Evolutionary conservation across 306 rosid species (phyloP).

Genomic region (Acacia confusa): DNA sequence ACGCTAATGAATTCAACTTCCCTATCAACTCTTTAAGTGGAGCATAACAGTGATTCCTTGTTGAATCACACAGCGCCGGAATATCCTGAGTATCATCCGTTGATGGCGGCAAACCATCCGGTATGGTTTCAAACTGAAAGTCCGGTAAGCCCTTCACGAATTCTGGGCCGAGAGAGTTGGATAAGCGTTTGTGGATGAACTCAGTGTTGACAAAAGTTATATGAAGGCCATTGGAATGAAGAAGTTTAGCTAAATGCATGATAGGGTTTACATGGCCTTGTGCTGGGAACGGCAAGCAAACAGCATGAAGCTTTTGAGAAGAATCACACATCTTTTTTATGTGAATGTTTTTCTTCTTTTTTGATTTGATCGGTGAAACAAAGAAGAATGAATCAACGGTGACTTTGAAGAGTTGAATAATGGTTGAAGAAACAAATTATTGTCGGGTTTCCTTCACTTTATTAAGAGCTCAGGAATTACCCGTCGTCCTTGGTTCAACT

Average conservation of each 20-base stretch:
- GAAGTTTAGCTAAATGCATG: constrained; percentile 41
- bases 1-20: constrained; percentile 17
- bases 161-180: constrained; percentile 16
- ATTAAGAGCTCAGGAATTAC: not conserved
- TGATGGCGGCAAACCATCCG: constrained; percentile 28
- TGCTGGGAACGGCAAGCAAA: constrained; percentile 33
- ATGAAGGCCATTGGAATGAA: constrained; percentile 33
- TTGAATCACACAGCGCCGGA: constrained; percentile 29
- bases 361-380: not conserved
- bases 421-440: not conserved
- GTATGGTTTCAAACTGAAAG: constrained; percentile 35
- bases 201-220: constrained; percentile 36
- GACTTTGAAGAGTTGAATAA: not conserved
- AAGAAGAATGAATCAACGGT: not conserved
- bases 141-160: constrained; percentile 12
- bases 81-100: constrained; percentile 32
- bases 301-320: constrained; percentile 22
- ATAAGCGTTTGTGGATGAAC: constrained; percentile 31
- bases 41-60: constrained; percentile 20
- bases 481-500: too few species aligned
- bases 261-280: constrained; percentile 43
- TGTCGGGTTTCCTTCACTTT: not conserved
- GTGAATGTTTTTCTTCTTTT: not conserved
- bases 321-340: not conserved
- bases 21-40: constrained; percentile 37